Evolutionary conservation across 495 filamentous ascomycete genomes (phyloP).

Genomic region (Talaromyces thailandensis): DNA sequence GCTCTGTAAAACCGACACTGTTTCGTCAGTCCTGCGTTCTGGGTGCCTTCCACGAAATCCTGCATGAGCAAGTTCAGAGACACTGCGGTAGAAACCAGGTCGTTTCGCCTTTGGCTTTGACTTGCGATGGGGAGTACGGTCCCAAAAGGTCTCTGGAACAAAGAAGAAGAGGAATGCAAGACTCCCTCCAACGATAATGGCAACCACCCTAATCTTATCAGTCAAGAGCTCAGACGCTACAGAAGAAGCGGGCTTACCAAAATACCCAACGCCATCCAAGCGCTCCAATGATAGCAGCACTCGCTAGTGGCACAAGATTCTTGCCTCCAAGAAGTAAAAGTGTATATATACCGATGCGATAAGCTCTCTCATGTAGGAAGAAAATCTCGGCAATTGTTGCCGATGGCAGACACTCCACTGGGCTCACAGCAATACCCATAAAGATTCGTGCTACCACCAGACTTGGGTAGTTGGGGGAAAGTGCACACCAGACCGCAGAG

Average conservation of each 20-base stretch:
- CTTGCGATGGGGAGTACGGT: constrained; percentile 65
- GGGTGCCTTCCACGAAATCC: constrained; percentile 28
- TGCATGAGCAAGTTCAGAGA: constrained; percentile 23
- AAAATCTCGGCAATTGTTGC: constrained; percentile 96
- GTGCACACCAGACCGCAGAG: constrained; percentile 79
- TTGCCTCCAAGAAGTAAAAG: constrained; percentile 84
- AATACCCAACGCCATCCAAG: constrained; percentile 90
- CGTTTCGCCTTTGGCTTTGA: constrained; percentile 27
- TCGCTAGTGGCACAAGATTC: constrained; percentile 82
- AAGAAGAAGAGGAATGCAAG: constrained; percentile 75
- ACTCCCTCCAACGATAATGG: constrained; percentile 73
- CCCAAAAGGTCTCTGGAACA: constrained; percentile 96
- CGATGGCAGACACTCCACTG: constrained; percentile 90
- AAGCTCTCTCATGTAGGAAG: constrained; percentile 90
- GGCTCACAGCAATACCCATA: constrained; percentile 78
- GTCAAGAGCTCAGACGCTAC: constrained; percentile 4
- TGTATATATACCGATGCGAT: constrained; percentile 93
- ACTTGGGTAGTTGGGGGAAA: constrained; percentile 70
- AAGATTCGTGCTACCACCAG: constrained; percentile 77
- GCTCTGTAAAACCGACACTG: constrained; percentile 6
- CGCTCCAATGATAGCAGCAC: constrained; percentile 72
- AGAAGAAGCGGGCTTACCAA: constrained; percentile 45
- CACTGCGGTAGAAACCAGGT: constrained; percentile 24
- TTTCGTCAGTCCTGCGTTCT: constrained; percentile 4
- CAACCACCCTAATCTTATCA: constrained; percentile 57